Evolutionary conservation across 805 yeast genomes (phyloP).

Genomic region (Sugiyamaella lignohabitans): DNA sequence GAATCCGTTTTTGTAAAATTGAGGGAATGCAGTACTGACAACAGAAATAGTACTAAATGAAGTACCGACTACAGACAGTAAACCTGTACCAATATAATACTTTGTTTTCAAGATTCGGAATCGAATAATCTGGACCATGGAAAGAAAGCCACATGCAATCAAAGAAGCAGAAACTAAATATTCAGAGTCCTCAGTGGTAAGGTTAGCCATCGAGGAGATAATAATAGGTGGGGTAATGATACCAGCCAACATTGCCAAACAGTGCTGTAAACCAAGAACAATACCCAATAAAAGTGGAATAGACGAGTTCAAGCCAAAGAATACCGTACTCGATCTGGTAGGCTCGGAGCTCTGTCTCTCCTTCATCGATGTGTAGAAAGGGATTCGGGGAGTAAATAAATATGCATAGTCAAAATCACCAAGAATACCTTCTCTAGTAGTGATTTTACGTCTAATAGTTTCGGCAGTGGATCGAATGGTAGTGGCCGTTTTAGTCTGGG

Average conservation of each 20-base stretch:
- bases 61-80: slow-evolving; percentile 85
- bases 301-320: slow-evolving; percentile 71
- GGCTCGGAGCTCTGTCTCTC: neutral
- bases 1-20: slow-evolving; percentile 67
- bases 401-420: slow-evolving; percentile 83
- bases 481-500: neutral
- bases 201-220: slow-evolving; percentile 57
- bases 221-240: slow-evolving; percentile 77
- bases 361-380: slow-evolving; percentile 42
- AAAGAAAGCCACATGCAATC: slow-evolving; percentile 64
- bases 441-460: slow-evolving; percentile 31
- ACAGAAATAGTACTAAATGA: slow-evolving; percentile 84
- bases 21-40: slow-evolving; percentile 66
- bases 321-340: slow-evolving; percentile 38
- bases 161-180: slow-evolving; percentile 67
- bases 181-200: slow-evolving; percentile 44
- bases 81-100: slow-evolving; percentile 80
- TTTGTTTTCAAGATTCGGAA: slow-evolving; percentile 69
- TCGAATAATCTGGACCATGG: slow-evolving; percentile 72
- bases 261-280: slow-evolving; percentile 78
- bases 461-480: neutral
- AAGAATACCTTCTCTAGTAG: slow-evolving; percentile 74
- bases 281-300: slow-evolving; percentile 78
- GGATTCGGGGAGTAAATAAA: slow-evolving; percentile 73
- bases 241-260: slow-evolving; percentile 89